phyloP scores from a whole-genome alignment of 2,329 filamentous ascomycete species.

The Cladophialophora bantiana region DNA sequence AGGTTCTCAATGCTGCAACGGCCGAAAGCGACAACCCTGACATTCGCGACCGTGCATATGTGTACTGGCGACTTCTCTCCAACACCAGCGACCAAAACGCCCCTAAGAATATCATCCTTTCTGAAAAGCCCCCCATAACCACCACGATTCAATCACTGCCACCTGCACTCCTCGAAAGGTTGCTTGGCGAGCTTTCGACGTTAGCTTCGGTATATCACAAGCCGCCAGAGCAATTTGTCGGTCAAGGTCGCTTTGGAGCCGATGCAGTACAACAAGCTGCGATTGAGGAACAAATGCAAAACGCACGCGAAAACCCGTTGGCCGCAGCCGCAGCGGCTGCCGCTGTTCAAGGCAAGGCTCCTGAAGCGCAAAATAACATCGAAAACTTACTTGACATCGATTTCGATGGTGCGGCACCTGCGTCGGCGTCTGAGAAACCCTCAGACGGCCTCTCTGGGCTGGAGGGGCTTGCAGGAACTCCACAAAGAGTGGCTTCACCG shows the following conservation, averaged over 20 bases:
- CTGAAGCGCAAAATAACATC: conserved; percentile 71
- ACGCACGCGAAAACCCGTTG: conserved; percentile 91
- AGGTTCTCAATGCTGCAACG: conserved; percentile 90
- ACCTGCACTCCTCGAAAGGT: conserved; percentile 80
- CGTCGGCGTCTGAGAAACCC: conserved; percentile 76
- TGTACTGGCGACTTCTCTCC: conserved; percentile 96
- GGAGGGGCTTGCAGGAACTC: conserved; percentile 63
- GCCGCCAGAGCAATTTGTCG: conserved; percentile 96
- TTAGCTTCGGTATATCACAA: conserved; percentile 98
- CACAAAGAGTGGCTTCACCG: conserved; percentile 58
- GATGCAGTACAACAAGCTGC: conserved; percentile 94
- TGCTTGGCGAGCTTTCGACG: conserved; percentile 91
- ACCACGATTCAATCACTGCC: conserved; percentile 93
- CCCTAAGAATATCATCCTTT: conserved; percentile 91
- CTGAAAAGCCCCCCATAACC: conserved; percentile 90
- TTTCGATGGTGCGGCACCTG: conserved; percentile 90
- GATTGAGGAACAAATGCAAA: conserved; percentile 93
- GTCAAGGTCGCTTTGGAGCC: conserved; percentile 90
- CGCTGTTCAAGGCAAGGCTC: conserved; percentile 63
- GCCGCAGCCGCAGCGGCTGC: conserved; percentile 80
- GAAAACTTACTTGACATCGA: conserved; percentile 97
- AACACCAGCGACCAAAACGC: conserved; percentile 79
- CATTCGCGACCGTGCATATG: conserved; percentile 94
- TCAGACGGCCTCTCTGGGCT: conserved; percentile 69
- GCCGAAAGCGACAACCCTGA: conserved; percentile 97